phyloP scores from a whole-genome alignment of 148 eudicot species.

The Silene conica region DNA sequence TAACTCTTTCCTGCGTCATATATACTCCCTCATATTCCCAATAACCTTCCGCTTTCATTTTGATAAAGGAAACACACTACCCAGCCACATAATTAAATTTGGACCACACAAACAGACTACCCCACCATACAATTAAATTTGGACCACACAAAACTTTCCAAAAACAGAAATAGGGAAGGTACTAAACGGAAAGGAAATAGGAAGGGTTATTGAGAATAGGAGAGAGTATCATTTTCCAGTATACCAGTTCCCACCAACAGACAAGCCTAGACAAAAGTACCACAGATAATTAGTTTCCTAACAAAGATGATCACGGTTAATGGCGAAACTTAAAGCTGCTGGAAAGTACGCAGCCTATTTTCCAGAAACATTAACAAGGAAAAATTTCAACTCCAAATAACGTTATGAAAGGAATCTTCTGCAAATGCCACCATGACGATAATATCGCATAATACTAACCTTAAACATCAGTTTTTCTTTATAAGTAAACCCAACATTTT shows the following conservation, averaged over 20 bases:
- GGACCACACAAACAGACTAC: too few species aligned
- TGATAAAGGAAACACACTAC: too few species aligned
- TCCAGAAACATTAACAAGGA: not conserved
- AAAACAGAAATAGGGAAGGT: too few species aligned
- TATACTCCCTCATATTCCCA: too few species aligned
- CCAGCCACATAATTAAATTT: too few species aligned
- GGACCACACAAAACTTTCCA: too few species aligned
- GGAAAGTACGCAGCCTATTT: not conserved
- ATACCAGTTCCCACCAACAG: too few species aligned
- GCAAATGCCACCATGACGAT: not conserved
- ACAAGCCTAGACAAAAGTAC: not conserved
- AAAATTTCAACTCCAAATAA: not conserved
- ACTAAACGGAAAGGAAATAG: too few species aligned
- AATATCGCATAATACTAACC: not conserved
- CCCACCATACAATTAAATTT: too few species aligned
- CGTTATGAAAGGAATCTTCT: not conserved
- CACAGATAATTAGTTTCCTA: not conserved
- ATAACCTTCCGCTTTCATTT: too few species aligned
- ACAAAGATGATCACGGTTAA: not conserved
- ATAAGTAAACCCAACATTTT: not conserved
- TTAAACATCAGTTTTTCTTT: not conserved
- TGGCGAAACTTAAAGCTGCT: not conserved
- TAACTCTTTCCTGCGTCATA: not conserved
- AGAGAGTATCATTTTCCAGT: not conserved
- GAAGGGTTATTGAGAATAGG: too few species aligned